phyloP scores from a whole-genome alignment of 2,329 filamentous ascomycete genomes.

The Aspergillus persii region DNA sequence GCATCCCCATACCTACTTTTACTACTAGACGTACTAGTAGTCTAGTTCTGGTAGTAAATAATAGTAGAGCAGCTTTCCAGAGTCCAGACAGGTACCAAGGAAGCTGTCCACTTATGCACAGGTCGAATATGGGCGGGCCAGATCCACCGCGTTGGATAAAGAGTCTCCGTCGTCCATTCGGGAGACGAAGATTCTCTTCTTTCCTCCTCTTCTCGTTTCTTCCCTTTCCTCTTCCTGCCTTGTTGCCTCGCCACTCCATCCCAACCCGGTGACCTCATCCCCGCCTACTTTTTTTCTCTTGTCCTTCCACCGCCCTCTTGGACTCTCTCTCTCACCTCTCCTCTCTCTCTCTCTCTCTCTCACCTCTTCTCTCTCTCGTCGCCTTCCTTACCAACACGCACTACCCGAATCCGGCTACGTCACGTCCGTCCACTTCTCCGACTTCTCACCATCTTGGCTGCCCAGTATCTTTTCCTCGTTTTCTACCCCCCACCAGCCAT shows the following conservation, averaged over 20 bases:
- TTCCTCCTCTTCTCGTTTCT: constrained; percentile 14
- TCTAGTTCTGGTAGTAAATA: too few species aligned
- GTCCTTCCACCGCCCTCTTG: neutral
- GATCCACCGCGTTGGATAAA: constrained; percentile 27
- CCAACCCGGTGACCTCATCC: constrained; percentile 16
- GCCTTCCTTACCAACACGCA: neutral
- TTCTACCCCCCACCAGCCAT: neutral
- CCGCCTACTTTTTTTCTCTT: constrained; percentile 3
- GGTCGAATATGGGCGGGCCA: constrained; percentile 5
- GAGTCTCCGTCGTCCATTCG: constrained; percentile 14
- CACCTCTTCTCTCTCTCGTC: neutral
- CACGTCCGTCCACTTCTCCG: constrained; percentile 3
- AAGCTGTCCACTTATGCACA: constrained; percentile 3
- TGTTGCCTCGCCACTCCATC: constrained; percentile 13
- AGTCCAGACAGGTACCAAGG: neutral
- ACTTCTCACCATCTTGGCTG: neutral
- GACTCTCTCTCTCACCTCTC: neutral
- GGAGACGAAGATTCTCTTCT: constrained; percentile 16
- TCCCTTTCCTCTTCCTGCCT: constrained; percentile 12
- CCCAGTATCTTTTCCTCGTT: constrained; percentile 12
- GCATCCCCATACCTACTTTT: neutral
- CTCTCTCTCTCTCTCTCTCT: neutral
- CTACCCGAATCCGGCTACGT: constrained; percentile 4
- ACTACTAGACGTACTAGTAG: too few species aligned
- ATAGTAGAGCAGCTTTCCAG: neutral